Evolutionary conservation across 129 eudicot species (phyloP).

Genomic region (Centella asiatica): DNA sequence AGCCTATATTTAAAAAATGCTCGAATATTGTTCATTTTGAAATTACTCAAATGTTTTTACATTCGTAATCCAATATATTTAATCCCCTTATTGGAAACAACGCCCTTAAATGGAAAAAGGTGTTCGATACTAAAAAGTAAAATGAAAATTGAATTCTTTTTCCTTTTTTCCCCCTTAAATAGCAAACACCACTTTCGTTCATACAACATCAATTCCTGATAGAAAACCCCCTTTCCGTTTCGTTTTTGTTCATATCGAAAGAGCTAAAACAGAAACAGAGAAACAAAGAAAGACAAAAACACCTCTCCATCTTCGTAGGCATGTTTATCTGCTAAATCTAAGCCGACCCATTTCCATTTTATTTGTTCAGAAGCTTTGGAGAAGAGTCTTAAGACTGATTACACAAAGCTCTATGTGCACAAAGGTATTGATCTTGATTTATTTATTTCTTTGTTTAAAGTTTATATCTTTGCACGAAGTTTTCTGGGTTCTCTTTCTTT

Average conservation of each 20-base stretch:
- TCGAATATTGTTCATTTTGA: no score
- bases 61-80: no score
- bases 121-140: no score
- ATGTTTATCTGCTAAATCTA: not conserved
- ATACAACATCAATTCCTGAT: not conserved
- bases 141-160: no score
- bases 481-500: not conserved
- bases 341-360: not conserved
- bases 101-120: no score
- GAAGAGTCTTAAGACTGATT: not conserved
- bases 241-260: constrained; percentile 21
- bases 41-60: no score
- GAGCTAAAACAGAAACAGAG: constrained; percentile 10
- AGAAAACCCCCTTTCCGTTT: constrained; percentile 10
- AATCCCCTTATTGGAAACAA: no score
- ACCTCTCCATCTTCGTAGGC: constrained; percentile 7
- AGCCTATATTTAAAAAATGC: no score
- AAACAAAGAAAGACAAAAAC: constrained; percentile 16
- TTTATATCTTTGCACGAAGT: not conserved
- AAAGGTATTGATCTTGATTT: constrained; percentile 35
- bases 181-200: no score
- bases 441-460: not conserved
- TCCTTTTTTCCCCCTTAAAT: no score
- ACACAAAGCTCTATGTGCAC: constrained; percentile 8
- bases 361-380: constrained; percentile 13